Evolutionary conservation across 2,329 filamentous ascomycete species (phyloP), one percentile per base, ranked within the genome.

Genomic region (Sporothrix euskadiensis): DNA sequence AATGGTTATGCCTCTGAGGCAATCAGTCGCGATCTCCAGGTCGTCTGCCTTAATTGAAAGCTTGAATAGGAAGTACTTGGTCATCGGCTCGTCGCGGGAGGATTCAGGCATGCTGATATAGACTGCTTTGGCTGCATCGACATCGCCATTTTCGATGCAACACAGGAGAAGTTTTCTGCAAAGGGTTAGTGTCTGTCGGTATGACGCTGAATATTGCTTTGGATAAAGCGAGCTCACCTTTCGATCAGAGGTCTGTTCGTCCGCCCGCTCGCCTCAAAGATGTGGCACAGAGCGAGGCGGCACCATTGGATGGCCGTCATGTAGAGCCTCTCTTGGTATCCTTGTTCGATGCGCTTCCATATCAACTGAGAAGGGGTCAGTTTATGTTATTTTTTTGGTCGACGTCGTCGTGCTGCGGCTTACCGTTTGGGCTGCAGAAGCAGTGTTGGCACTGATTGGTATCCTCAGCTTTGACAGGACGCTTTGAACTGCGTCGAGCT

Each of bases 51-150:
- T 84, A 1, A 96, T 81, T 0, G 91, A 89, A 22, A 91, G 84
- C 78, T 92, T 94, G 81, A 93, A 97, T 82, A 92, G 88, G 35
- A 97, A 80, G 78, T 93, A 96, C 49, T 88, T 85, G 2, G 92
- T 93, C 77, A 91, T 84, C 0, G 89, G 85, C 10, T 92, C 89
- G 65, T 88, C 84, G 75, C 86, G 87, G 22, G 85, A 85, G 0
- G 81, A 77, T 19, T 88, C 83, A 0, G 90, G 82, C 86, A 96
- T 91, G 1, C 84, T 80, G 26, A 84, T 81, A 76, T 91, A 90
- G 0, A 87, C 80, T 41, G 87, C 83, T 54, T 83, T 83, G 12
- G 90, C 91, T 54, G 81, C 82, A 4, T 84, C 82, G 19, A 86
- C 78, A 72, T 91, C 86, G 44, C 88, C 86, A 41, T 83, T 85